Evolutionary conservation across 352 stramenopile genomes (phyloP).

Genomic region (Phytopythium kandeliae): DNA sequence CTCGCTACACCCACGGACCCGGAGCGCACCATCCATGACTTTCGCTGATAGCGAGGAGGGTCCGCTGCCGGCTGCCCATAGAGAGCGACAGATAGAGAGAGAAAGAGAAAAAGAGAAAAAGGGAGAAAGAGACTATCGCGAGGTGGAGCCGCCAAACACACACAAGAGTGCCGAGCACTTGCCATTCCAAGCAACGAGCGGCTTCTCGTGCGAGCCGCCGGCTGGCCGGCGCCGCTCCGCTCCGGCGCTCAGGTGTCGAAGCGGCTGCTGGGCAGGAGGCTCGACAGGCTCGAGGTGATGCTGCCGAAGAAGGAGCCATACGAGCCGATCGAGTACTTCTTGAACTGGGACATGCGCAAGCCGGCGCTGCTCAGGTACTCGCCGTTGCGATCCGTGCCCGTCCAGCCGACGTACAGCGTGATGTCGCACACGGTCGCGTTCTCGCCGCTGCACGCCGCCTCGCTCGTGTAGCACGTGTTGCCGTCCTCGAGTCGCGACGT

Average conservation of each 20-base stretch:
- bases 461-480: constrained; percentile 58
- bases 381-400: constrained; percentile 67
- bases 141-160: too few relatives aligned
- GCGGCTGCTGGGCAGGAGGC: constrained; percentile 36
- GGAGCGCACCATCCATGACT: constrained; percentile 59
- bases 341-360: constrained; percentile 78
- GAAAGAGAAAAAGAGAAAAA: too few relatives aligned
- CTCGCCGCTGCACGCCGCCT: constrained; percentile 14
- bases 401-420: constrained; percentile 79
- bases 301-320: constrained; percentile 78
- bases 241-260: constrained; percentile 24
- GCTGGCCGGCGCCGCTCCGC: too few relatives aligned
- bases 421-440: constrained; percentile 54
- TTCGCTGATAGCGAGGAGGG: constrained; percentile 22
- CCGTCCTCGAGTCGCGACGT: constrained; percentile 40
- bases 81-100: too few relatives aligned
- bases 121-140: too few relatives aligned
- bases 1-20: constrained; percentile 31
- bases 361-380: constrained; percentile 75
- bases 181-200: too few relatives aligned
- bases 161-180: too few relatives aligned
- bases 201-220: too few relatives aligned
- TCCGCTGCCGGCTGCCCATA: too few relatives aligned
- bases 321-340: constrained; percentile 76
- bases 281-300: constrained; percentile 45